Evolutionary conservation across 2,329 filamentous ascomycete genomes (phyloP), one percentile per base, ranked within the genome.

Genomic region (Escovopsis sp.): DNA sequence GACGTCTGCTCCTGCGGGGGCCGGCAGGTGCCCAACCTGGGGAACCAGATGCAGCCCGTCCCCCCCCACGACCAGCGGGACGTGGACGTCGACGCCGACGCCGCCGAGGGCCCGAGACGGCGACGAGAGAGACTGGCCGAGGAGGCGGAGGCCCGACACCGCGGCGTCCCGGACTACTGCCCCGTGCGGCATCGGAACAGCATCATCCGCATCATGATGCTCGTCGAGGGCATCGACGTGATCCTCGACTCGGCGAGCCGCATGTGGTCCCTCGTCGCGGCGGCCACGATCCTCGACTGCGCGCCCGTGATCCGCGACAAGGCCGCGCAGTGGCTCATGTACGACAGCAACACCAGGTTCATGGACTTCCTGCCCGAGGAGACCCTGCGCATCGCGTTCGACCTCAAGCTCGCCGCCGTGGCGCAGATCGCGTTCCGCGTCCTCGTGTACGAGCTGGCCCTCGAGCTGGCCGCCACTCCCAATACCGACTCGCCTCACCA

Each of bases 361-460:
- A 66, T 82, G 12, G 77, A 83, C 49, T 60, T 76, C 6, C 67
- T 81, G 33, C 73, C 80, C 0, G 79, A 83, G 49, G 69, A 74
- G 41, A 62, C 70, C 7, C 66, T 82, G 30, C 66, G 68, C 19
- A 73, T 84, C 7, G 77, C 69, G 5, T 66, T 67, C 48, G 57
- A 57, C 3, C 50, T 77, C 6, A 47, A 68, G 44, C 60, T 68
- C 9, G 53, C 60, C 0, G 54, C 61, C 11, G 52, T 76, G 2
- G 60, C 68, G 0, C 64, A 65, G 30, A 53, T 59, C 18, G 64
- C 77, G 0, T 82, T 80, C 49, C 64, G 68, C 10, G 69, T 80
- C 26, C 63, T 83, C 4, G 77, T 82, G 19, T 75, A 71, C 15
- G 79, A 84, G 51, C 65, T 72, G 41, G 77, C 77, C 4, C 52